Evolutionary conservation across 192 early-diverging fungal species (phyloP), one percentile per base, ranked within the genome.

Genomic region (Rhizophagus clarus): DNA sequence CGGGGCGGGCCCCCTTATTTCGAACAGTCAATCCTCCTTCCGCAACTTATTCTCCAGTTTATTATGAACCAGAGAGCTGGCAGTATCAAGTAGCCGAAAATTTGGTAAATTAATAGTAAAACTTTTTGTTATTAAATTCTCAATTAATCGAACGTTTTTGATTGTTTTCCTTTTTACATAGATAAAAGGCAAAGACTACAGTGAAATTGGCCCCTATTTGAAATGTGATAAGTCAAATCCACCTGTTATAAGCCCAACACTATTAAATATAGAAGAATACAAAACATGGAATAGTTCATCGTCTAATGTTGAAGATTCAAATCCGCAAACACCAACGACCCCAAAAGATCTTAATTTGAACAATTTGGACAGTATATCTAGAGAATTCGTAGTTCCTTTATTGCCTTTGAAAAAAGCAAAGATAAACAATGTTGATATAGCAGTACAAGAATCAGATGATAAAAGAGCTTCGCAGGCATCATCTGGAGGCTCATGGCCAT

Each of bases 11-110:
- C 31, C 77, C 77, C 15, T 29, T 49, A 66, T 29, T 42, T 66
- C 32, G 42, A 51, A 37, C 61, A 31, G 9, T 42, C 20, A 34
- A 10, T 15, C 76, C 34, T 11, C 64, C 77, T 17, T 22, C 77
- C 11, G 26, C 61, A 66, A 64, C 61, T 22, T 42, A 61, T 31
- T 37, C 14, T 28, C 63, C 64, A n/a, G 12, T 37, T 24, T 5
- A 61, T n/a, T 66, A 51, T 28, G 47, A 56, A 15, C 77, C 67
- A 61, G 68, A 31, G 24, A 67, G 68, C 61, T 79, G 77, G 77
- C 68, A 66, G 31, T 79, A 79, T 62, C 49, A 72, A 51, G 77
- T 79, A 26, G 45, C 68, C 3, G 77, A 79, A 40, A 79, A 79
- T 22, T 28, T 79, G 20, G 26, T 78, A 49, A 67, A 26, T 20